A percentile compares a stretch with the other conserved stretches of the same genome.
Conservation (phyloP, 129 eudicot species). For the Pittosporum tobira region DNA sequence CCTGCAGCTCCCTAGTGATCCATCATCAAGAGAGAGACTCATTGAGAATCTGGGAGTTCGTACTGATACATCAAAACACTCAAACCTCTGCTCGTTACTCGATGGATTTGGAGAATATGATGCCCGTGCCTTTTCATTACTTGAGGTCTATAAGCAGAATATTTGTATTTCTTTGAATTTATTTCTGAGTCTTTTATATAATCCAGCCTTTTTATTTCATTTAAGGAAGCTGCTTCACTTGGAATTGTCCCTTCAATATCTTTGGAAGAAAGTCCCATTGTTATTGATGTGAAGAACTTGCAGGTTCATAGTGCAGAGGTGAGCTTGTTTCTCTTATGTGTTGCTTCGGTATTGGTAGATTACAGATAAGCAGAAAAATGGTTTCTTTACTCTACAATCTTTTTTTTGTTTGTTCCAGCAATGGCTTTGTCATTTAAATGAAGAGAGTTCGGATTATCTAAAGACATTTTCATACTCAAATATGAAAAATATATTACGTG, state of each 20-base stretch:
- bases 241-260: conserved; percentile 70
- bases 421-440: no score
- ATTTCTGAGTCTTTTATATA: background rate
- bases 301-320: conserved; percentile 68
- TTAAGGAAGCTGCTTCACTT: conserved; percentile 93
- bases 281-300: conserved; percentile 54
- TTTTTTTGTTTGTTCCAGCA: background rate
- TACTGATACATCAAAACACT: conserved; percentile 41
- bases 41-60: conserved; percentile 67
- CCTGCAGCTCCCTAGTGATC: conserved; percentile 81
- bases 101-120: conserved; percentile 99
- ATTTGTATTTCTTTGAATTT: background rate
- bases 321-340: conserved; percentile 3
- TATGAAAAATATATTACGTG: background rate
- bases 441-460: background rate
- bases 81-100: conserved; percentile 63
- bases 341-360: background rate
- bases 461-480: background rate
- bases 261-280: conserved; percentile 63
- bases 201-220: conserved; percentile 1
- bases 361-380: background rate
- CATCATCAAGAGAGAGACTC: conserved; percentile 47
- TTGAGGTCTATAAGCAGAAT: conserved; percentile 47
- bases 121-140: conserved; percentile 81
- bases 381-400: no score